These are phyloP conservation scores for Aspergillus versicolor DNA, from an alignment of 2,329 filamentous ascomycete species.

Conservation along the genomic window DNA sequence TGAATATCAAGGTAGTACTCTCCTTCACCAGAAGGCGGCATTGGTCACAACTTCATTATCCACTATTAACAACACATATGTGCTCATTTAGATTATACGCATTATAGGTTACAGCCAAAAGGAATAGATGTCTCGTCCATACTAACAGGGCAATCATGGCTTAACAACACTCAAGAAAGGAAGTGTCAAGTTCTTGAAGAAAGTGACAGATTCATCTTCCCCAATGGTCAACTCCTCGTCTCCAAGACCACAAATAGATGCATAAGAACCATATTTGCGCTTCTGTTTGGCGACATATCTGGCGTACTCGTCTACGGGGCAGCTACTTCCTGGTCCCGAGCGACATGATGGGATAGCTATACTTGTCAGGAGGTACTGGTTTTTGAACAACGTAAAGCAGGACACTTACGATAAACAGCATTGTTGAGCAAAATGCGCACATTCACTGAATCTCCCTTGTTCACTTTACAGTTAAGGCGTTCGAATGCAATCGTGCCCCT, in stretches of 20 bases:
- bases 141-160: constrained; percentile 17
- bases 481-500: constrained; percentile 66
- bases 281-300: constrained; percentile 49
- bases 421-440: constrained; percentile 63
- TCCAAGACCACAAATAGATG: constrained; percentile 21
- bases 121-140: too few species aligned
- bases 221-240: constrained; percentile 22
- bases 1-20: not conserved
- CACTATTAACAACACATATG: not conserved
- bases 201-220: constrained; percentile 23
- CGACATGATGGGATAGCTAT: constrained; percentile 52
- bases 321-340: constrained; percentile 56
- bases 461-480: constrained; percentile 54
- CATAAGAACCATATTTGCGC: constrained; percentile 51
- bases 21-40: not conserved
- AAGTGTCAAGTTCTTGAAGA: constrained; percentile 30
- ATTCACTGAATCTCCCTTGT: constrained; percentile 26
- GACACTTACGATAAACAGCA: constrained; percentile 52
- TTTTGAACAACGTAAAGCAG: too few species aligned
- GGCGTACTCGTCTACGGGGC: constrained; percentile 49
- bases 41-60: not conserved
- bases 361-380: not conserved
- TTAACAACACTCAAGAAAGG: constrained; percentile 30
- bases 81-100: not conserved
- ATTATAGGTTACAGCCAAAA: too few species aligned